Evolutionary conservation across 2,329 filamentous ascomycete genomes (phyloP).

Genomic region (Byssothecium circinans): DNA sequence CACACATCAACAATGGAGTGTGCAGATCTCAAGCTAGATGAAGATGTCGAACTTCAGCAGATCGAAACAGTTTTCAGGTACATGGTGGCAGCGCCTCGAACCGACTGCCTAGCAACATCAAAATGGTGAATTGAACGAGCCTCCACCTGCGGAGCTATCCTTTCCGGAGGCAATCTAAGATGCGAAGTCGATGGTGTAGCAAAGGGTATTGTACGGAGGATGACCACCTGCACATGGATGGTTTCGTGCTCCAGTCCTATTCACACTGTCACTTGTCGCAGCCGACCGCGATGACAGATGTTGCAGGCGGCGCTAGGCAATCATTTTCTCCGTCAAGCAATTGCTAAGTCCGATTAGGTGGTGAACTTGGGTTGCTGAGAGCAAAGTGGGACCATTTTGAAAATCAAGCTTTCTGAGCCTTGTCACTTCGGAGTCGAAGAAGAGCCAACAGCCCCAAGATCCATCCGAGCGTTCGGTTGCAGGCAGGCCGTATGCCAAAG

Average conservation of each 20-base stretch:
- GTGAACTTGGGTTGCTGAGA: conserved; percentile 12
- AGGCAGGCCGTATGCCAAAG: conserved; percentile 27
- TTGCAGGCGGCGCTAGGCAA: conserved; percentile 1
- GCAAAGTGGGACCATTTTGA: conserved; percentile 3
- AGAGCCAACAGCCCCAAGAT: conserved; percentile 20
- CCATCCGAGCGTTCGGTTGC: conserved; percentile 30
- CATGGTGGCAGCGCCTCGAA: too few relatives aligned
- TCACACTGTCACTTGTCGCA: conserved; percentile 23
- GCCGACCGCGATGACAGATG: conserved; percentile 17
- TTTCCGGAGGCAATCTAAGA: too few relatives aligned
- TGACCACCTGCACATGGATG: conserved; percentile 6
- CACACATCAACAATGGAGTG: conserved; percentile 3
- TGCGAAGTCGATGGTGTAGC: conserved; percentile 4
- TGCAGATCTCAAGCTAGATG: not conserved
- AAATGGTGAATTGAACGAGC: too few relatives aligned
- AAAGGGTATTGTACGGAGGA: conserved; percentile 13
- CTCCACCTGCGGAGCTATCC: too few relatives aligned
- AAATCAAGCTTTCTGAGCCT: conserved; percentile 1
- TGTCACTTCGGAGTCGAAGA: conserved; percentile 1
- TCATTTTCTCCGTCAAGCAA: not conserved
- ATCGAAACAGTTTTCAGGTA: too few relatives aligned
- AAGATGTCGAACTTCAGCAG: not conserved
- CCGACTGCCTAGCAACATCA: too few relatives aligned
- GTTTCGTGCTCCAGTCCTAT: conserved; percentile 17
- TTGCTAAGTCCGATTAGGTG: conserved; percentile 2